A percentile compares a stretch with the other conserved stretches of the same genome.
Evolutionary conservation across 208 protist genomes (phyloP).

Genomic region (Vickermania ingenoplastis): DNA sequence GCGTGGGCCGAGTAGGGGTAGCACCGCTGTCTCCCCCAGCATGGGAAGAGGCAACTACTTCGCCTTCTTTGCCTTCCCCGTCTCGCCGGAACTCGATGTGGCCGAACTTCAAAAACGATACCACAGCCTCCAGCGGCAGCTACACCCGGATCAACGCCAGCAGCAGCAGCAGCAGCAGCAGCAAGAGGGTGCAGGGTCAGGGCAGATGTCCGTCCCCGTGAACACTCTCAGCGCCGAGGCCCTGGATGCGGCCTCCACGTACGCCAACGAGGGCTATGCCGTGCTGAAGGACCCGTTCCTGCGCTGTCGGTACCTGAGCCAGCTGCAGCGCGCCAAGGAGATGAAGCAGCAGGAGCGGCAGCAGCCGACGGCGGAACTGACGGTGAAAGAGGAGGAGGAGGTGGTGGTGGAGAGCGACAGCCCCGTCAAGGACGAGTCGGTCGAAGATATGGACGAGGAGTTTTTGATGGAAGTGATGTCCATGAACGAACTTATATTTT

Average conservation of each 20-base stretch:
- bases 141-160: constrained; percentile 69
- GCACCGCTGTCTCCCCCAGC: neutral
- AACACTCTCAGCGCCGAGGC: too few species aligned
- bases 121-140: constrained; percentile 58
- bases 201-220: neutral
- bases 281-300: constrained; percentile 54
- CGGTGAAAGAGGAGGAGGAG: constrained; percentile 41
- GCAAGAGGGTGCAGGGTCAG: constrained; percentile 1
- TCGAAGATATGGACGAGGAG: constrained; percentile 19
- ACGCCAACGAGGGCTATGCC: constrained; percentile 74
- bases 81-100: constrained; percentile 39
- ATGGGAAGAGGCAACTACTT: constrained; percentile 57
- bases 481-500: constrained; percentile 72
- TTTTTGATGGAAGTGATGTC: constrained; percentile 73
- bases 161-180: constrained; percentile 24
- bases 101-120: constrained; percentile 53
- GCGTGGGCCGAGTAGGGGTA: neutral
- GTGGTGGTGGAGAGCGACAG: constrained; percentile 51
- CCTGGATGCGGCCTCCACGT: constrained; percentile 30
- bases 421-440: constrained; percentile 16
- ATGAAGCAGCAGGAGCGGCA: constrained; percentile 6
- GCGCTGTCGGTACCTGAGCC: constrained; percentile 72
- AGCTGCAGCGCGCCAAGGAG: constrained; percentile 35
- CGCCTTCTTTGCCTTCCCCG: constrained; percentile 43
- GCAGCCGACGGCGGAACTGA: constrained; percentile 16